A percentile compares a stretch with the other conserved stretches of the same genome.
Evolutionary conservation across 495 filamentous ascomycete species (phyloP).

Genomic region (Endocarpon pusillum): DNA sequence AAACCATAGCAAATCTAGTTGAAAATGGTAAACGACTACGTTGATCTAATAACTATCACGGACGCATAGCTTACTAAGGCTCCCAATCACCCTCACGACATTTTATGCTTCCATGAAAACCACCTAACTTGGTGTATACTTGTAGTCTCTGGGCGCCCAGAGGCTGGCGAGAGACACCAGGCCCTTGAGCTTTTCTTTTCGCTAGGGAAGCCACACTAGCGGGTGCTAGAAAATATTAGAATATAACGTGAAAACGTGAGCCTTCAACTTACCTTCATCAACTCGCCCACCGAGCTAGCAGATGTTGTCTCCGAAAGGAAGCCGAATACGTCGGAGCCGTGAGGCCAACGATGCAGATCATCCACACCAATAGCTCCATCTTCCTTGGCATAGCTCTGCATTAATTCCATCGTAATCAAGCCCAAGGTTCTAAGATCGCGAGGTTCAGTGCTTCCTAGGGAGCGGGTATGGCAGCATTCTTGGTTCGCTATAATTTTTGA

Average conservation of each 20-base stretch:
- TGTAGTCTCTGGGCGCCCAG: too few species aligned
- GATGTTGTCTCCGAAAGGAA: constrained; percentile 13
- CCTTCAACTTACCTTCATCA: constrained; percentile 12
- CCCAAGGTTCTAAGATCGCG: constrained; percentile 10
- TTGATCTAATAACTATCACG: too few species aligned
- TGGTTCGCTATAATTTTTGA: constrained; percentile 2
- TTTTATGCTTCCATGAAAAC: too few species aligned
- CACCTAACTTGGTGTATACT: too few species aligned
- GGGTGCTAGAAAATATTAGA: constrained; percentile 7
- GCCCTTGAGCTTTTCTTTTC: too few species aligned
- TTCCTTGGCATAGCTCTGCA: constrained; percentile 23
- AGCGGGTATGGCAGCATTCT: constrained; percentile 4
- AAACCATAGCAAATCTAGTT: too few species aligned
- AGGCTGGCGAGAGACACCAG: too few species aligned
- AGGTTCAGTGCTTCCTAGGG: constrained; percentile 4
- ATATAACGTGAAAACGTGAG: too few species aligned
- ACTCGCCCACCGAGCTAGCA: constrained; percentile 8
- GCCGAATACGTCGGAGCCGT: constrained; percentile 12
- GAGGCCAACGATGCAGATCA: constrained; percentile 16
- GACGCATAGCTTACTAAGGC: too few species aligned
- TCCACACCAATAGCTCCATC: constrained; percentile 18
- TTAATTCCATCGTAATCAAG: constrained; percentile 18
- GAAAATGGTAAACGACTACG: too few species aligned
- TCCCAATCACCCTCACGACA: too few species aligned
- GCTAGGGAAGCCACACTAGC: too few species aligned